Conservation (phyloP, 495 filamentous ascomycete genomes). For the Symbiotaphrina buchneri region DNA sequence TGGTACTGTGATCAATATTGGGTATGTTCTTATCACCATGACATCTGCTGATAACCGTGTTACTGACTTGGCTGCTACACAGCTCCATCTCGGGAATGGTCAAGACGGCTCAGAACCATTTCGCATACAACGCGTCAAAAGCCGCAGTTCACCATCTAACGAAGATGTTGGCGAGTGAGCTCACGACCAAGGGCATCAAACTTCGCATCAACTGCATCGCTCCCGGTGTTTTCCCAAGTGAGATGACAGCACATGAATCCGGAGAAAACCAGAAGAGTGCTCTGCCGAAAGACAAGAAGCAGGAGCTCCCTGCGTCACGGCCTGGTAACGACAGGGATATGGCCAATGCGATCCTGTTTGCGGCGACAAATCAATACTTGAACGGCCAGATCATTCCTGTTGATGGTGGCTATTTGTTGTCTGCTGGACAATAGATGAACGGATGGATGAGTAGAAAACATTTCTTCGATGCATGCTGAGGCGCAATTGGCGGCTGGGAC, state of each 20-base stretch:
- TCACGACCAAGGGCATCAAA: slow-evolving; percentile 16
- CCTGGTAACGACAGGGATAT: slow-evolving; percentile 56
- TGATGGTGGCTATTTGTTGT: slow-evolving; percentile 36
- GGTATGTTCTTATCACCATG: no score
- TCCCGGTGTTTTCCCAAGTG: slow-evolving; percentile 28
- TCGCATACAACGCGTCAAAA: slow-evolving; percentile 28
- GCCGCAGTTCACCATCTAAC: slow-evolving; percentile 28
- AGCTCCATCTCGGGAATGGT: slow-evolving; percentile 29
- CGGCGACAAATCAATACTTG: slow-evolving; percentile 43
- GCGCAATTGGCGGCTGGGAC: no score
- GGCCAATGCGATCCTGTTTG: slow-evolving; percentile 40
- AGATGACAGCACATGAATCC: slow-evolving; percentile 30
- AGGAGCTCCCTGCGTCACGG: slow-evolving; percentile 31
- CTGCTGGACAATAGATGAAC: no score
- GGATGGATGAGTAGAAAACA: no score
- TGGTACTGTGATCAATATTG: no score
- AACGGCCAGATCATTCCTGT: slow-evolving; percentile 47
- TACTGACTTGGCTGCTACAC: no score
- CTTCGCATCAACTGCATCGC: slow-evolving; percentile 30
- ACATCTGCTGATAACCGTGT: no score
- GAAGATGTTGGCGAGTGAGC: slow-evolving; percentile 28
- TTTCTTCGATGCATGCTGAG: no score
- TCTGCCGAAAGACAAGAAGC: slow-evolving; percentile 34
- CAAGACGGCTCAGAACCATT: slow-evolving; percentile 25
- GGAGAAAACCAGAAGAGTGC: slow-evolving; percentile 39